Conservation (phyloP, 371 early-diverging fungal species). For the Mucor sp. region DNA sequence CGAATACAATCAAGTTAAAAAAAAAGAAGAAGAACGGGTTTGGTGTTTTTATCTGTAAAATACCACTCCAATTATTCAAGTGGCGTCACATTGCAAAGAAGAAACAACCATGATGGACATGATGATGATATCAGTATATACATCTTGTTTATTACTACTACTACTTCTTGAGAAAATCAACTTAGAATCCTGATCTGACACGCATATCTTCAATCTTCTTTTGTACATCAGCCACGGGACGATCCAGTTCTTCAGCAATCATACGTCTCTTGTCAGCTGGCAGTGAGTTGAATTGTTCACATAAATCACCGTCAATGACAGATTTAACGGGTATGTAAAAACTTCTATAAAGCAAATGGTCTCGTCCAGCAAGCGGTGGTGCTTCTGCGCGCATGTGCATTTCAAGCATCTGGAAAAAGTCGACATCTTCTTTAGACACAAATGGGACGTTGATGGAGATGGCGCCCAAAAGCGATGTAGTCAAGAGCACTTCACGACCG, state of each 20-base stretch:
- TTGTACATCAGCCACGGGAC: conserved; percentile 81
- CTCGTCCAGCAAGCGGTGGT: conserved; percentile 84
- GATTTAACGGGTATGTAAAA: conserved; percentile 81
- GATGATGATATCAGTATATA: background rate
- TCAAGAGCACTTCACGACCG: conserved; percentile 84
- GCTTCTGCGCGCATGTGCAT: conserved; percentile 82
- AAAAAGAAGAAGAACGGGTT: background rate
- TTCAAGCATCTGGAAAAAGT: conserved; percentile 93
- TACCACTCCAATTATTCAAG: background rate
- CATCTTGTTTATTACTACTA: conserved; percentile 1
- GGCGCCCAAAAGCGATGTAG: conserved; percentile 84
- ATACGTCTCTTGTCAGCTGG: conserved; percentile 69
- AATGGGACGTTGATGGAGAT: conserved; percentile 89
- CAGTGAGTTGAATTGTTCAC: conserved; percentile 79
- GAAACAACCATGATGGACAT: no score
- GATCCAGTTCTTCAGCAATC: conserved; percentile 90
- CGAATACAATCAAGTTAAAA: no score
- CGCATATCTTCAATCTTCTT: conserved; percentile 94
- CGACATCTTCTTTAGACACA: conserved; percentile 85
- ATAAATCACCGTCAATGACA: conserved; percentile 93
- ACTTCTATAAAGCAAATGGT: conserved; percentile 86
- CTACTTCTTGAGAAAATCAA: background rate
- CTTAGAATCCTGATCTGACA: conserved; percentile 56
- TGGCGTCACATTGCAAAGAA: background rate
- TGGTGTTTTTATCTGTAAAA: background rate